phyloP scores from a whole-genome alignment of 805 yeast genomes.

The Yueomyces sinensis region DNA sequence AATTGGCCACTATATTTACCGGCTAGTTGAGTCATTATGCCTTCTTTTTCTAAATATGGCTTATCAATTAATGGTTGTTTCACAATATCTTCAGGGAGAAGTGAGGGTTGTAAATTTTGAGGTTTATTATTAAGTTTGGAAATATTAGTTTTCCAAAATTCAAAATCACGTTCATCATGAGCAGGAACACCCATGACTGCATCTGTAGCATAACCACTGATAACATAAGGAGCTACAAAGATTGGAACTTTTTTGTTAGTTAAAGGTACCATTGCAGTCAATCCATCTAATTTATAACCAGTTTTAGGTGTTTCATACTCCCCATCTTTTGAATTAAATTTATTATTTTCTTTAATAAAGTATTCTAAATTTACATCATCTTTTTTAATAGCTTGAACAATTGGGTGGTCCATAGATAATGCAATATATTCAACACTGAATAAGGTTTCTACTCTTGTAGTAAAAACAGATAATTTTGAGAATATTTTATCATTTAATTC shows the following conservation, averaged over 20 bases:
- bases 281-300: conserved; percentile 40
- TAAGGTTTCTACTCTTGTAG: conserved; percentile 85
- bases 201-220: conserved; percentile 68
- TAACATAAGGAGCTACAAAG: conserved; percentile 82
- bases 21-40: conserved; percentile 35
- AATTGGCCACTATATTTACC: conserved; percentile 40
- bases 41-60: conserved; percentile 31
- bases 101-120: background rate
- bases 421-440: conserved; percentile 77
- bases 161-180: conserved; percentile 75
- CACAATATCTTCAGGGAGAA: conserved; percentile 7
- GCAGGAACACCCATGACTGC: conserved; percentile 99
- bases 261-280: conserved; percentile 50
- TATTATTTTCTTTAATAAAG: conserved; percentile 31
- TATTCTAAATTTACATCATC: conserved; percentile 28
- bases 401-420: conserved; percentile 55
- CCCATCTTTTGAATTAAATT: conserved; percentile 38
- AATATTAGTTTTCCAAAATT: conserved; percentile 67
- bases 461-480: conserved; percentile 41
- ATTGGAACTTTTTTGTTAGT: conserved; percentile 43
- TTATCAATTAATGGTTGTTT: conserved; percentile 2
- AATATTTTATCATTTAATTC: conserved; percentile 14
- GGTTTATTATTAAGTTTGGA: conserved; percentile 1
- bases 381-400: conserved; percentile 30
- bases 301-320: background rate